These are phyloP conservation scores for Toxicodendron radicans DNA, from an alignment of 345 rosid genomes.

Conservation along the genomic window DNA sequence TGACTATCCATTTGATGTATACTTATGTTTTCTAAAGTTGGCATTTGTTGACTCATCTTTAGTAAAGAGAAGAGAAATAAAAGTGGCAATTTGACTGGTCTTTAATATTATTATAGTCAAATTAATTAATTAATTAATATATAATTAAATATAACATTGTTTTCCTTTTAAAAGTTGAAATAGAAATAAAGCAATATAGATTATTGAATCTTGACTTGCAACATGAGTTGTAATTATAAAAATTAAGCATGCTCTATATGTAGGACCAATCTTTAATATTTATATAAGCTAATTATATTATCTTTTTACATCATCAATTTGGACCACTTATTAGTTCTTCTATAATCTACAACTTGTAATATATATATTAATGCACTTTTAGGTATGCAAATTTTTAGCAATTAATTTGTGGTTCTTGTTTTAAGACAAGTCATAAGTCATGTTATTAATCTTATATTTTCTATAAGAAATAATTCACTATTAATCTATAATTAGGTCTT, in stretches of 20 bases:
- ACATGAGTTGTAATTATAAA: not conserved
- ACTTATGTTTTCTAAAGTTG: not conserved
- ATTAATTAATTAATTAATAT: too few relatives aligned
- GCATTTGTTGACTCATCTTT: not conserved
- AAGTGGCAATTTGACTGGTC: not conserved
- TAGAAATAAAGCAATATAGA: not conserved
- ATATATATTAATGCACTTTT: too few relatives aligned
- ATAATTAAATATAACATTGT: too few relatives aligned
- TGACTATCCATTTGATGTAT: not conserved
- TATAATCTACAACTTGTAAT: too few relatives aligned
- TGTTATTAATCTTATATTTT: too few relatives aligned
- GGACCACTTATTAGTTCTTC: not conserved
- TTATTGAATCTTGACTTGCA: conserved; percentile 8
- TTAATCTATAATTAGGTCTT: too few relatives aligned
- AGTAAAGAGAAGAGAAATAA: not conserved
- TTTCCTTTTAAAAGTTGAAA: conserved; percentile 5
- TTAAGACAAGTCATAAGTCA: too few relatives aligned
- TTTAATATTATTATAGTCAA: too few relatives aligned
- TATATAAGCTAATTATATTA: too few relatives aligned
- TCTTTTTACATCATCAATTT: not conserved
- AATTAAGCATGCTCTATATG: not conserved
- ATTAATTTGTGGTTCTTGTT: too few relatives aligned
- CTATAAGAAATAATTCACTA: too few relatives aligned
- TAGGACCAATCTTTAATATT: not conserved
- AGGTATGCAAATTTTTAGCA: too few relatives aligned